These are phyloP conservation scores for Paspalum vaginatum DNA, from an alignment of 176 grass and related monocot genomes.

Conservation along the genomic window DNA sequence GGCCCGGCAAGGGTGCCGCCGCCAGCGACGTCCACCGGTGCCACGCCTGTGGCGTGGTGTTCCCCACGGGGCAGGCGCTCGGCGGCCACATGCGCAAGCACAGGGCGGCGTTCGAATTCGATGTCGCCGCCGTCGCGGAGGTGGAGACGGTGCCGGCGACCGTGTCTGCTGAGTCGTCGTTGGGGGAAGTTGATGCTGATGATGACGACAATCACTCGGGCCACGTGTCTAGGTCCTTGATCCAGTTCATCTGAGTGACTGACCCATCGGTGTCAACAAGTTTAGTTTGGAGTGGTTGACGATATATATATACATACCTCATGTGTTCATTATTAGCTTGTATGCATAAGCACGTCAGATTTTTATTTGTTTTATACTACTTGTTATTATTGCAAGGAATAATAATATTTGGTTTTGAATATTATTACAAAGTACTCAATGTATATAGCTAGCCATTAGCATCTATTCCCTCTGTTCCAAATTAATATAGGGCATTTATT, in stretches of 20 bases:
- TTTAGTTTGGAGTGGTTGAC: neutral
- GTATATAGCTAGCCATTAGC: too few relatives aligned
- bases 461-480: too few relatives aligned
- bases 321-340: too few relatives aligned
- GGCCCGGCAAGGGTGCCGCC: neutral
- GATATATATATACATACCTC: neutral
- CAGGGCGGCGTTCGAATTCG: slow-evolving; percentile 7
- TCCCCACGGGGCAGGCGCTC: slow-evolving; percentile 60
- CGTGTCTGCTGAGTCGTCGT: slow-evolving; percentile 16
- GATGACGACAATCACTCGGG: slow-evolving; percentile 15
- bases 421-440: neutral
- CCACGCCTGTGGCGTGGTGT: slow-evolving; percentile 37
- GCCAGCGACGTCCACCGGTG: slow-evolving; percentile 44
- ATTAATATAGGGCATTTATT: too few relatives aligned
- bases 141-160: neutral
- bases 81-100: slow-evolving; percentile 67
- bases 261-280: neutral
- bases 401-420: neutral
- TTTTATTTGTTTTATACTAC: neutral
- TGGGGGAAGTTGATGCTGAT: slow-evolving; percentile 19
- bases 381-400: neutral
- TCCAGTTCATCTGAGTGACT: slow-evolving; percentile 50
- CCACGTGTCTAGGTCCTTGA: neutral
- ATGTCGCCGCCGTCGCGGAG: neutral
- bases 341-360: neutral